Evolutionary conservation across 257 asterid genomes (phyloP).

Genomic region (Thymus mandschuricus): DNA sequence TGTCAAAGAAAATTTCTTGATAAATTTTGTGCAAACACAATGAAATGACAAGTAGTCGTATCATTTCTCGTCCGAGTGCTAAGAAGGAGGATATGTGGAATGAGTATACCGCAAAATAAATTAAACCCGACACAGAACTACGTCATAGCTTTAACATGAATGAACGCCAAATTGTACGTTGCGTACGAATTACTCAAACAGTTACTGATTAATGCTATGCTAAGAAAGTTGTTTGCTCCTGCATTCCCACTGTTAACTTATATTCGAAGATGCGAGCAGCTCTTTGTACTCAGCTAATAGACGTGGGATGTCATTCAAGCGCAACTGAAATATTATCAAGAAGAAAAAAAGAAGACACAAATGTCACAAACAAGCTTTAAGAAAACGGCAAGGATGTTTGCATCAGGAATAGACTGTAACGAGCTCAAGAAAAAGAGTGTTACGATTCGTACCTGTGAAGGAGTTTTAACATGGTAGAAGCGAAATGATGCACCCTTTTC

Average conservation of each 20-base stretch:
- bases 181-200: not conserved
- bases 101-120: not conserved
- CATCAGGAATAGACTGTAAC: slow-evolving; percentile 9
- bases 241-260: slow-evolving; percentile 11
- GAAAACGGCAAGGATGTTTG: not conserved
- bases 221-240: too few species aligned
- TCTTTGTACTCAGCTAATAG: slow-evolving; percentile 77
- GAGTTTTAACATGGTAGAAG: slow-evolving; percentile 73
- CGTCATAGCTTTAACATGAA: too few species aligned
- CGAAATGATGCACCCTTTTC: slow-evolving; percentile 50
- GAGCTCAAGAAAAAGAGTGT: slow-evolving; percentile 9
- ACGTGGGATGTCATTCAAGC: slow-evolving; percentile 66
- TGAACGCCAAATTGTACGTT: too few species aligned
- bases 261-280: slow-evolving; percentile 45
- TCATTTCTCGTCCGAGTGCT: not conserved
- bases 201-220: not conserved
- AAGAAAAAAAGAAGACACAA: not conserved
- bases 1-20: not conserved
- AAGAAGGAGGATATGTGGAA: not conserved
- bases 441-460: slow-evolving; percentile 66
- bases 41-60: not conserved
- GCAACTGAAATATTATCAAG: slow-evolving; percentile 55
- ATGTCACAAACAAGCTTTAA: not conserved
- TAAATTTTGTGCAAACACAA: not conserved
- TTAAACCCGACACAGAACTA: too few species aligned